phyloP scores from a whole-genome alignment of 768 basidiomycete species.

The Daedalea quercina region DNA sequence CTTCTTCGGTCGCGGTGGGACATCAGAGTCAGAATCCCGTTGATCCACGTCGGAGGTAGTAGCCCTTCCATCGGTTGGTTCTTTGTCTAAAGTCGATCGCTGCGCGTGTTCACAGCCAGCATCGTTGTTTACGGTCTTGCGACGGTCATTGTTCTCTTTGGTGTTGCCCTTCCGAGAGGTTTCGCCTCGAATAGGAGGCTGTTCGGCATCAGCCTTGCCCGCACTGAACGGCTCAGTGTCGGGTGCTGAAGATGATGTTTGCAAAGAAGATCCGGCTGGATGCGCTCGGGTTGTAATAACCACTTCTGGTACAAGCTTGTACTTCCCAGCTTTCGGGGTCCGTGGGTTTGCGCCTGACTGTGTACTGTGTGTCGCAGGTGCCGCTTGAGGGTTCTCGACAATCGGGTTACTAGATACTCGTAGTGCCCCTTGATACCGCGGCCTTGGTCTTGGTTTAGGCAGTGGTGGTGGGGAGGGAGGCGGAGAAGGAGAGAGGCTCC shows the following conservation, averaged over 20 bases:
- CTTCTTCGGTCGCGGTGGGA: background rate
- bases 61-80: background rate
- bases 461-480: background rate
- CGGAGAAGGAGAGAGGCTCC: background rate
- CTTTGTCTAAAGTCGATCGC: background rate
- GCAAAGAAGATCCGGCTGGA: background rate
- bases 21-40: background rate
- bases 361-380: background rate
- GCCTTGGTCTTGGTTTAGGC: conserved; percentile 2
- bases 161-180: conserved; percentile 6
- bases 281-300: conserved; percentile 1
- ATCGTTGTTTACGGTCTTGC: background rate
- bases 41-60: background rate
- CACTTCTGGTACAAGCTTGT: conserved; percentile 6
- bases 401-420: too few species aligned
- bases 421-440: conserved; percentile 2
- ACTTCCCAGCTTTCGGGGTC: background rate
- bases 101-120: background rate
- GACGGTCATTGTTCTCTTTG: background rate
- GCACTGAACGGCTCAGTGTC: background rate
- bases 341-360: background rate
- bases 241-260: background rate
- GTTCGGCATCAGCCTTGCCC: background rate
- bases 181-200: background rate
- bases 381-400: background rate